Evolutionary conservation across 192 early-diverging fungal species (phyloP).

Genomic region (Podila horticola): DNA sequence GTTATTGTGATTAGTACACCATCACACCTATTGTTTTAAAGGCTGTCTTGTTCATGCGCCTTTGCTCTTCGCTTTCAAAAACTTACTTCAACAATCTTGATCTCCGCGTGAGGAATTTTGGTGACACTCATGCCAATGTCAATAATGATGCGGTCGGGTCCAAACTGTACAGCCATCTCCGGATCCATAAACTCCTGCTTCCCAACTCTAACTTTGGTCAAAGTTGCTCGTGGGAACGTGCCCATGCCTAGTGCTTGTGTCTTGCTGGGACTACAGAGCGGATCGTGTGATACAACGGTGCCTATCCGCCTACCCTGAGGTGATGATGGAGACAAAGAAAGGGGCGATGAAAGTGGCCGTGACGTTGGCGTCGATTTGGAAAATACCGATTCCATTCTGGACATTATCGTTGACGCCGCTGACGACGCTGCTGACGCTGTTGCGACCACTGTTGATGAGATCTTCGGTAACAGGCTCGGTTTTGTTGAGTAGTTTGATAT

Average conservation of each 20-base stretch:
- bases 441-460: no score
- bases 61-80: not conserved
- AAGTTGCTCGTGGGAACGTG: slow-evolving; percentile 18
- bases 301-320: not conserved
- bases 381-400: not conserved
- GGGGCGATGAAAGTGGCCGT: not conserved
- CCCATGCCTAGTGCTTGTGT: slow-evolving; percentile 21
- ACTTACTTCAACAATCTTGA: slow-evolving; percentile 31
- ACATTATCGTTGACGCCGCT: not conserved
- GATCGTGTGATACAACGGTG: not conserved
- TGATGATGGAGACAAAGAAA: not conserved
- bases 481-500: no score
- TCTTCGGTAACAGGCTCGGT: no score
- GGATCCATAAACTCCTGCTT: not conserved
- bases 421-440: not conserved
- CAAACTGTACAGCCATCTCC: slow-evolving; percentile 32
- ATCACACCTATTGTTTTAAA: not conserved
- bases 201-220: slow-evolving; percentile 5
- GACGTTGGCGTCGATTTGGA: not conserved
- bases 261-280: slow-evolving; percentile 7
- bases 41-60: not conserved
- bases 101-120: slow-evolving; percentile 10
- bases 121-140: slow-evolving; percentile 16
- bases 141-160: slow-evolving; percentile 25
- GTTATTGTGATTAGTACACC: not conserved